phyloP scores from a whole-genome alignment of 2,329 filamentous ascomycete genomes.

The Sphaceloma murrayae region DNA sequence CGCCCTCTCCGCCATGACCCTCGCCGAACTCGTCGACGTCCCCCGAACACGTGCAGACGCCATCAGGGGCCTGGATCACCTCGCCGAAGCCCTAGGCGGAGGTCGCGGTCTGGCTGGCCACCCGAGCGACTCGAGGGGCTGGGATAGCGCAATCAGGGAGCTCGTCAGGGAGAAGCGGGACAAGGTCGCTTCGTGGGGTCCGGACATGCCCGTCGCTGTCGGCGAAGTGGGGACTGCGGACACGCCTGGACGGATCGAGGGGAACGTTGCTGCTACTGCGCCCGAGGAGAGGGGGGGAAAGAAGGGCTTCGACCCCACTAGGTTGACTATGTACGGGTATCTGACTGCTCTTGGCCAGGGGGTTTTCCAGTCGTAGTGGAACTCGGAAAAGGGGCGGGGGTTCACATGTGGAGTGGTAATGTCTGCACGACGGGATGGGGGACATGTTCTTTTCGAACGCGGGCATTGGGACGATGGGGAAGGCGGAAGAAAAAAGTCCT shows the following conservation, averaged over 20 bases:
- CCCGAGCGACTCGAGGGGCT: constrained; percentile 40
- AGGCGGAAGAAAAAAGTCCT: not conserved
- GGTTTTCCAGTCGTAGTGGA: constrained; percentile 23
- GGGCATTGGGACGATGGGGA: no score
- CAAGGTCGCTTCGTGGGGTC: constrained; percentile 30
- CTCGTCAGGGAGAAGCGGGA: constrained; percentile 37
- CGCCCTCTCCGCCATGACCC: constrained; percentile 49
- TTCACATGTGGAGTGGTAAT: not conserved
- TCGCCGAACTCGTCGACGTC: constrained; percentile 50
- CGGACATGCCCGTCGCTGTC: constrained; percentile 29
- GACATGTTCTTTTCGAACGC: no score
- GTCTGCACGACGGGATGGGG: not conserved
- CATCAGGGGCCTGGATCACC: constrained; percentile 44
- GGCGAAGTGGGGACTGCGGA: constrained; percentile 38
- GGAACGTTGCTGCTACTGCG: constrained; percentile 20
- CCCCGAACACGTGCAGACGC: constrained; percentile 51
- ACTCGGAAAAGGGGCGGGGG: not conserved
- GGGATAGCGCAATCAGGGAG: constrained; percentile 49
- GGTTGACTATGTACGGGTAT: constrained; percentile 33
- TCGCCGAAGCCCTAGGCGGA: constrained; percentile 43
- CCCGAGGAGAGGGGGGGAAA: constrained; percentile 17
- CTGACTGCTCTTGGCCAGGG: constrained; percentile 31
- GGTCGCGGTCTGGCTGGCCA: constrained; percentile 35
- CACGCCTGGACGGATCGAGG: constrained; percentile 26
- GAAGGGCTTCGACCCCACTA: constrained; percentile 29